These are phyloP conservation scores for Suhomyces vadensis DNA, from an alignment of 805 yeast genomes.

Conservation along the genomic window DNA sequence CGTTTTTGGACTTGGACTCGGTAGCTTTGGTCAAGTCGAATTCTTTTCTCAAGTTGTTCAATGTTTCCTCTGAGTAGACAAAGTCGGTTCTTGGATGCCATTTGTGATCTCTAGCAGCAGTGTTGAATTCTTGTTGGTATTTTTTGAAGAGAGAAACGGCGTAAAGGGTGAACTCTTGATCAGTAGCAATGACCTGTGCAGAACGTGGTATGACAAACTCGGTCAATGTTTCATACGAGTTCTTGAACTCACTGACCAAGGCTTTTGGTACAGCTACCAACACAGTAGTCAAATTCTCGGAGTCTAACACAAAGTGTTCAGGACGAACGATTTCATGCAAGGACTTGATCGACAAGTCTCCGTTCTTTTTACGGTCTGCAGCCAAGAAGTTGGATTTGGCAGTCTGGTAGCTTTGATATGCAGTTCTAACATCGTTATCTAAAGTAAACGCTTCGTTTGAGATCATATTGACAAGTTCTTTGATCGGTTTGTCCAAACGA, in stretches of 20 bases:
- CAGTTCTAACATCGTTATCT: conserved; percentile 80
- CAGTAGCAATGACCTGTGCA: conserved; percentile 68
- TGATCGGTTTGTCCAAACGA: conserved; percentile 79
- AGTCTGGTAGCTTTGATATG: conserved; percentile 71
- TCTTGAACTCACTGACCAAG: conserved; percentile 58
- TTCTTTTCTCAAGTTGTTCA: conserved; percentile 74
- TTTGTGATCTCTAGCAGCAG: conserved; percentile 76
- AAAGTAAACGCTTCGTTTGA: conserved; percentile 77
- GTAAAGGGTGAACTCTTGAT: conserved; percentile 71
- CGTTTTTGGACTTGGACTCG: conserved; percentile 73
- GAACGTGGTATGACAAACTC: conserved; percentile 90
- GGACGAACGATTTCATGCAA: conserved; percentile 85
- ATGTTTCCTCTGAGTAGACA: conserved; percentile 74
- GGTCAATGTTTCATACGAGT: conserved; percentile 72
- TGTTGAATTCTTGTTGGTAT: conserved; percentile 65
- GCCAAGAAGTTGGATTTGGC: conserved; percentile 84
- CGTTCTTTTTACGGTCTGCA: conserved; percentile 89
- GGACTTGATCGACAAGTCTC: conserved; percentile 88
- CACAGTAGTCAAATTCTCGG: conserved; percentile 85
- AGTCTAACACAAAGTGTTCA: conserved; percentile 77
- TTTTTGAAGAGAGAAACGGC: conserved; percentile 85
- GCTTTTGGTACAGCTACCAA: conserved; percentile 83
- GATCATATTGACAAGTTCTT: conserved; percentile 68
- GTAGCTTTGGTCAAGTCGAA: conserved; percentile 70
- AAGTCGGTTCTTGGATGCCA: conserved; percentile 90